Conservation (phyloP, 352 stramenopile species). For the Blastocystis sp. region DNA sequence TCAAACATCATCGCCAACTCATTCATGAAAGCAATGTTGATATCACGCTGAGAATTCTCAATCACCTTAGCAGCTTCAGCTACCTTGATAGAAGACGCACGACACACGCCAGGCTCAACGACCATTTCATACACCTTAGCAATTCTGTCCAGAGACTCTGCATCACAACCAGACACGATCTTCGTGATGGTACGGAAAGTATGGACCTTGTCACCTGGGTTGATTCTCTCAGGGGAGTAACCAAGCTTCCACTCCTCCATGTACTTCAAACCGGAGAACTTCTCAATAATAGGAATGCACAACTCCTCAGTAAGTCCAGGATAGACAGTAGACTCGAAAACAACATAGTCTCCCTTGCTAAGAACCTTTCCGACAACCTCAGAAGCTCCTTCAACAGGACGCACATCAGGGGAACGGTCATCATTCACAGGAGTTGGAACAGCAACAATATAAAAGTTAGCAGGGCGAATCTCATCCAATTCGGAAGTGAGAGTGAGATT, state of each 20-base stretch:
- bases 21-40: constrained; percentile 55
- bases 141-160: constrained; percentile 7
- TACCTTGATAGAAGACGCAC: constrained; percentile 8
- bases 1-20: constrained; percentile 47
- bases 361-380: neutral
- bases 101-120: constrained; percentile 5
- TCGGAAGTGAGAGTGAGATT: constrained; percentile 15
- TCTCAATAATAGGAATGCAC: constrained; percentile 43
- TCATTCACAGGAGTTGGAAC: constrained; percentile 30
- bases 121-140: constrained; percentile 30
- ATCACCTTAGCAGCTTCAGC: constrained; percentile 51
- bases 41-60: constrained; percentile 51
- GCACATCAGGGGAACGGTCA: constrained; percentile 22
- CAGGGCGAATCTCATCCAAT: constrained; percentile 35
- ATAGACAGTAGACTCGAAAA: constrained; percentile 56
- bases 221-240: constrained; percentile 27
- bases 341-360: constrained; percentile 37
- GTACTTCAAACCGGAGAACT: constrained; percentile 29
- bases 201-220: constrained; percentile 16
- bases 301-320: constrained; percentile 29
- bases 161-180: neutral
- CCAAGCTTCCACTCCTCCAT: constrained; percentile 29
- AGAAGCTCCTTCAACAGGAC: neutral
- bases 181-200: constrained; percentile 25
- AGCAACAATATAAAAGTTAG: constrained; percentile 44